Conservation (phyloP, 83 land plant species). For the Thuja plicata region DNA sequence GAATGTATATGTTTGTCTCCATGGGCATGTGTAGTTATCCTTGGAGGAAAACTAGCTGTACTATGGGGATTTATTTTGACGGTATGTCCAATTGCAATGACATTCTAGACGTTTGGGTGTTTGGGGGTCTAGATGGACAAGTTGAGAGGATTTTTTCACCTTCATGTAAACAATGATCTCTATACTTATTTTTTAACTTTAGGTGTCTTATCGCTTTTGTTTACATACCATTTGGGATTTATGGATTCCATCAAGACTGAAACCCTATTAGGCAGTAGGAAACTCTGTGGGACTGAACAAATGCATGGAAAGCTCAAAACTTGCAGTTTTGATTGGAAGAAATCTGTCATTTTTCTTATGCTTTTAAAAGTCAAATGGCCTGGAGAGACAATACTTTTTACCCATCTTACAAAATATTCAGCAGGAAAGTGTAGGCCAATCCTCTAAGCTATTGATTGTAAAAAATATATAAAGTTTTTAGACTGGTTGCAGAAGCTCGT, state of each 20-base stretch:
- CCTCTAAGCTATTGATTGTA: not conserved
- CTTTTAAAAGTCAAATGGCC: not conserved
- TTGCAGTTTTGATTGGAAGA: not conserved
- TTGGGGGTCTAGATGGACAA: not conserved
- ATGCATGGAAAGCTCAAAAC: not conserved
- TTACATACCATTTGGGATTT: not conserved
- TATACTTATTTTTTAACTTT: not conserved
- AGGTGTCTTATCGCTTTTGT: not conserved
- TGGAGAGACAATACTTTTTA: not conserved
- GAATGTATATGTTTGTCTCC: not conserved
- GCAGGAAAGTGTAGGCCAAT: not conserved
- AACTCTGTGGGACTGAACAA: not conserved
- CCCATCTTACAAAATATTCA: not conserved
- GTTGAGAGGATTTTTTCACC: not conserved
- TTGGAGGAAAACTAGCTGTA: not conserved
- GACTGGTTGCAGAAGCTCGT: no score
- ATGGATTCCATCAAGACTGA: not conserved
- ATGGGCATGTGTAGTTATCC: not conserved
- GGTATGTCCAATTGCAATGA: not conserved
- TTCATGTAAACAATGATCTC: not conserved
- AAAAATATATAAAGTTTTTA: not conserved
- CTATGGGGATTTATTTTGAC: not conserved
- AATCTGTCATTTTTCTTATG: not conserved
- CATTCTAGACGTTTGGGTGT: not conserved
- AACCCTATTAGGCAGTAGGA: not conserved